Base-by-base conservation (phyloP, 164 flowering plant genomes). In the Umbilicus rupestris region DNA sequence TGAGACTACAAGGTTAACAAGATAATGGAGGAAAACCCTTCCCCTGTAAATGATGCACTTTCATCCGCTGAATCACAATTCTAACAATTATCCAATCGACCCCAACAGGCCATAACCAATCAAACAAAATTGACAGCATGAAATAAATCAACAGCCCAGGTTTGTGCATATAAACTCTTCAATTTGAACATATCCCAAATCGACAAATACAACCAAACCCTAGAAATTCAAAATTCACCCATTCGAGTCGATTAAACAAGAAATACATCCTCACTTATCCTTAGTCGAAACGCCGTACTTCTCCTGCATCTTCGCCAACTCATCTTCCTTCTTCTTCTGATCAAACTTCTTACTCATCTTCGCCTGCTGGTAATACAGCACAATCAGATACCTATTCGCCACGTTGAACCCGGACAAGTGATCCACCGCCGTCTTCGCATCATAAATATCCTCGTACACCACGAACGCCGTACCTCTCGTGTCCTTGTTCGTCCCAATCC, bases 291-390 rank as follows among this genome's bases (percentile, higher is more conserved):
- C 79, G 1, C 97, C 98, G 52, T 90, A 93, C 76, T 90, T 93
- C 80, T 93, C 98, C 90, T 93, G 98, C 78, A 93, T 71, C 86
- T 62, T 85, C 11, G 83, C 77, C 26, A 89, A 66, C 80, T 93
- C 97, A 0, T 90, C 98, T 64, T 93, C 98, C 82, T 89, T 90
- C 85, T 90, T 92, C 90, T 86, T 89, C 82, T 78, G 83, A 66
- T 90, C 98, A 57, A 90, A 81, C 81, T 89, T 93, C 87, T 93
- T 93, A 77, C 82, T 79, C 98, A 93, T 93, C 97, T 90, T 94
- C 17, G 93, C 84, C 70, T 83, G 98, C 86, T 91, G 98, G 65
- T 94, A 94, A 69, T 91, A 94, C 69, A 94, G 68, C 30, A 91
- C 98, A 68, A 94, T 94, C 63, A 94, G 72, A 69, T 94, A 94